phyloP scores from a whole-genome alignment of 192 early-diverging fungal genomes.

The Linnemannia exigua region DNA sequence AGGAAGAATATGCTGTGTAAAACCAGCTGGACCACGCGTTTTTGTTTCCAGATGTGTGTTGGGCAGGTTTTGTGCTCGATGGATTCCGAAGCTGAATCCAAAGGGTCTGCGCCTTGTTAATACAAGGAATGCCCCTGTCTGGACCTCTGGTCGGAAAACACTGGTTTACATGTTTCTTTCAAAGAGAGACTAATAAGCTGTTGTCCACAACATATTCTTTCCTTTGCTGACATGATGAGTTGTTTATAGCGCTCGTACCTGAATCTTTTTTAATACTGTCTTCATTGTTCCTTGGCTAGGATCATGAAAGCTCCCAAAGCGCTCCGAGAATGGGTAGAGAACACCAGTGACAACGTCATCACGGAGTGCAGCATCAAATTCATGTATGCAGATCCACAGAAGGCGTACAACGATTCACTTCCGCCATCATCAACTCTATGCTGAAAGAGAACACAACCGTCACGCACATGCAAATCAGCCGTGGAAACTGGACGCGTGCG shows the following conservation, averaged over 20 bases:
- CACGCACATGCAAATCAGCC: no score
- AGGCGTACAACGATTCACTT: slow-evolving; percentile 7
- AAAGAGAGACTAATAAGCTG: slow-evolving; percentile 1
- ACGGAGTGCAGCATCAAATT: slow-evolving; percentile 18
- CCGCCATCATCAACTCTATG: slow-evolving; percentile 13
- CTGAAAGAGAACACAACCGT: slow-evolving; percentile 1
- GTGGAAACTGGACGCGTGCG: no score
- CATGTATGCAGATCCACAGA: slow-evolving; percentile 11
- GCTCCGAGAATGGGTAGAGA: neutral
- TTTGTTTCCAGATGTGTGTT: slow-evolving; percentile 29
- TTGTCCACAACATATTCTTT: no score
- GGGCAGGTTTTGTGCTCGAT: slow-evolving; percentile 34
- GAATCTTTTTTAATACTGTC: neutral
- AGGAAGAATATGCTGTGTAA: no score
- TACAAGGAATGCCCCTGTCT: slow-evolving; percentile 37
- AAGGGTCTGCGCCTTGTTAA: slow-evolving; percentile 27
- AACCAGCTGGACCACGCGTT: slow-evolving; percentile 19
- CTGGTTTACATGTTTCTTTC: slow-evolving; percentile 28
- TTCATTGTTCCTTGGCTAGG: neutral
- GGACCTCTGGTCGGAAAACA: slow-evolving; percentile 32
- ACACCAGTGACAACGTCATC: neutral
- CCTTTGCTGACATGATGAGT: neutral
- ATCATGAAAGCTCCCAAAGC: slow-evolving; percentile 5
- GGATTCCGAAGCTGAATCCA: slow-evolving; percentile 26
- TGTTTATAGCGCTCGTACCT: neutral